A percentile compares a stretch with the other conserved stretches of the same genome.
Evolutionary conservation across 352 stramenopile genomes (phyloP).

Genomic region (Phytopythium montanum): DNA sequence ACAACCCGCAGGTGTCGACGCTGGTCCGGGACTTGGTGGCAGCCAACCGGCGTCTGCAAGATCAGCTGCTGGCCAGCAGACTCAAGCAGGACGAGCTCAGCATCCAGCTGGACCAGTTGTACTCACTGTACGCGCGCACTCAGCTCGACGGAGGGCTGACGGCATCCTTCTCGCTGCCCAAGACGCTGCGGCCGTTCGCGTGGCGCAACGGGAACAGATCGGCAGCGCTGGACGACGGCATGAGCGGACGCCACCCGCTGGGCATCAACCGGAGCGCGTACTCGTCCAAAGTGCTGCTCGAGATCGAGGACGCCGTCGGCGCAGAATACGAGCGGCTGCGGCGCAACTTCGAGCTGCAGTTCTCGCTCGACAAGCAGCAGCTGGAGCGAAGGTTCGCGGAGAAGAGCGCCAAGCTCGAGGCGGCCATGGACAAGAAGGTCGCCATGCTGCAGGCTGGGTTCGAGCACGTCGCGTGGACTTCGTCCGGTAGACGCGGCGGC

Average conservation of each 20-base stretch:
- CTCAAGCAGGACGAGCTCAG: slow-evolving; percentile 56
- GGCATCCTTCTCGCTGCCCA: slow-evolving; percentile 34
- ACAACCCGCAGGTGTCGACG: slow-evolving; percentile 22
- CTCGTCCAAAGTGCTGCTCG: slow-evolving; percentile 26
- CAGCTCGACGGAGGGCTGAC: slow-evolving; percentile 20
- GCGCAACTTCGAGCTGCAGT: slow-evolving; percentile 35
- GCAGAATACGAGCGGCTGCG: slow-evolving; percentile 38
- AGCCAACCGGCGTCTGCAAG: slow-evolving; percentile 39
- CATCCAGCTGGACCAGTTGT: slow-evolving; percentile 63
- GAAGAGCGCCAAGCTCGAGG: slow-evolving; percentile 16
- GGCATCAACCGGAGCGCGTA: slow-evolving; percentile 11
- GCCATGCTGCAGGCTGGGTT: slow-evolving; percentile 48
- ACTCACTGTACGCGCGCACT: slow-evolving; percentile 48
- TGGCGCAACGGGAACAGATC: slow-evolving; percentile 11
- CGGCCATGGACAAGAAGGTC: slow-evolving; percentile 39
- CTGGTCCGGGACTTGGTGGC: slow-evolving; percentile 39
- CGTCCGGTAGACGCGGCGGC: not conserved
- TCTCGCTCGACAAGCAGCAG: slow-evolving; percentile 21
- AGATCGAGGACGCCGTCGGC: slow-evolving; percentile 48
- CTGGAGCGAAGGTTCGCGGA: slow-evolving; percentile 20
- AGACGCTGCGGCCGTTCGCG: slow-evolving; percentile 30
- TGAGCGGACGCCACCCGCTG: not conserved
- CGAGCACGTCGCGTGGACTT: slow-evolving; percentile 10
- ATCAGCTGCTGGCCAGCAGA: slow-evolving; percentile 42
- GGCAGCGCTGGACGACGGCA: not conserved